Evolutionary conservation across 257 asterid genomes (phyloP), one percentile per base, ranked within the genome.

Genomic region (Phtheirospermum japonicum): DNA sequence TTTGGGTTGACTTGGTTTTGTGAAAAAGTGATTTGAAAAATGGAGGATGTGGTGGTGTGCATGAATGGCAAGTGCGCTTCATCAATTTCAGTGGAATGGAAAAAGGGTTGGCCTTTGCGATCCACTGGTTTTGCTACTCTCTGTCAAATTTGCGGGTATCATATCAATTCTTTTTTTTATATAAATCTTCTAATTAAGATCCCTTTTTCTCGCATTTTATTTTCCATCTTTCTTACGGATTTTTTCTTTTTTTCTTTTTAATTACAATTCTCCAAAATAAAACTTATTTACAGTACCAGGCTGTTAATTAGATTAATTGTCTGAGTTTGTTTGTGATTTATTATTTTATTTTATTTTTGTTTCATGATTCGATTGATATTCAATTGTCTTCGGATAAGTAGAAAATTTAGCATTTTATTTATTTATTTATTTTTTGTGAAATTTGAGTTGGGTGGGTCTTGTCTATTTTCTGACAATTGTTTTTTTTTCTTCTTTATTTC

Each of bases 71-170:
- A 66, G 52, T 88, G 96, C 73, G 70, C 76, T 54, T 73, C 86
- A 14, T 45, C 85, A 14, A 58, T 19, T n/a, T 70, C 85, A 5
- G 18, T 57, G 34, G 82, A 80, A 18, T 80, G 86, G 87, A 78
- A 65, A 66, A 83, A 73, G 71, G 97, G 97, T 0, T 87, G 96
- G 97, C 91, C 93, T 51, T 57, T 90, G 79, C 85, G 80, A 75
- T 85, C 95, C 56, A 85, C 90, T 67, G 89, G 82, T 57, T 79
- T 75, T 75, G 89, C 97, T 45, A 74, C 74, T 65, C 91, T 90
- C 42, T 90, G 96, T 72, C 65, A 68, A 68, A 63, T 65, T 59
- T 87, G 97, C 86, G 95, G 97, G 97, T 87, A 77, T 16, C 59
- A 52, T n/a, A n/a, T n/a, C n/a, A n/a, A n/a, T n/a, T n/a, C 53